phyloP scores from a whole-genome alignment of 305 asterid genomes.

The Plantago coronopus region DNA sequence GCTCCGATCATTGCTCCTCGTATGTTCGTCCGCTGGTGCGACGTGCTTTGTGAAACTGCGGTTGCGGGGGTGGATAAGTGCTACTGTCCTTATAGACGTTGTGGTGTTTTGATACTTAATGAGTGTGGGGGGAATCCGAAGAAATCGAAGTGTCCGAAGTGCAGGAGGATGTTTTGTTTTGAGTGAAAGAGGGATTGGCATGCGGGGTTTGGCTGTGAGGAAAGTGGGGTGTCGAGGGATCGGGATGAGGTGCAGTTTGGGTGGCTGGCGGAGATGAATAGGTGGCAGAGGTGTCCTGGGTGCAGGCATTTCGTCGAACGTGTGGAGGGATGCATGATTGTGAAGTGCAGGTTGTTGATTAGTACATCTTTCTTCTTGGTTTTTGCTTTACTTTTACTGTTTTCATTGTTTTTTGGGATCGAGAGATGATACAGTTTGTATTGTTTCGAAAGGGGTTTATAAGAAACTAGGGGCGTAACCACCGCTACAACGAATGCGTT shows the following conservation, averaged over 20 bases:
- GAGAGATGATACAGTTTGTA: no score
- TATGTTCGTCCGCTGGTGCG: not conserved
- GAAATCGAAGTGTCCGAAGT: slow-evolving; percentile 37
- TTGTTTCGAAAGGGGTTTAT: no score
- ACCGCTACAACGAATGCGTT: no score
- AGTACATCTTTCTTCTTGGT: no score
- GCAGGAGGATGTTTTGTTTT: slow-evolving; percentile 37
- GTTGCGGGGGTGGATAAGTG: slow-evolving; percentile 17
- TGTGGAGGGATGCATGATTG: slow-evolving; percentile 33
- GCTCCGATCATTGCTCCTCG: not conserved
- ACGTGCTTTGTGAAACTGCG: not conserved
- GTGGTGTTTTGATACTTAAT: slow-evolving; percentile 44
- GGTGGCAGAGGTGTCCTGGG: slow-evolving; percentile 47
- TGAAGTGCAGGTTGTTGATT: slow-evolving; percentile 39
- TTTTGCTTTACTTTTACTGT: no score
- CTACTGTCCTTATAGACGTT: slow-evolving; percentile 53
- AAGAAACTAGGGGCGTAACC: no score
- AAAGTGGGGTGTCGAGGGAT: slow-evolving; percentile 30
- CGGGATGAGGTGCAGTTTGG: slow-evolving; percentile 37
- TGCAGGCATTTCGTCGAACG: slow-evolving; percentile 46
- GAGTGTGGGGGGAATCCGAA: slow-evolving; percentile 11
- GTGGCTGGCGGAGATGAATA: slow-evolving; percentile 34
- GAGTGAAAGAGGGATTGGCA: slow-evolving; percentile 41
- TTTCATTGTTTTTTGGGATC: no score
- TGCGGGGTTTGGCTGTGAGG: slow-evolving; percentile 44